Base-by-base conservation (phyloP, 192 early-diverging fungal genomes). In the Mortierella claussenii region DNA sequence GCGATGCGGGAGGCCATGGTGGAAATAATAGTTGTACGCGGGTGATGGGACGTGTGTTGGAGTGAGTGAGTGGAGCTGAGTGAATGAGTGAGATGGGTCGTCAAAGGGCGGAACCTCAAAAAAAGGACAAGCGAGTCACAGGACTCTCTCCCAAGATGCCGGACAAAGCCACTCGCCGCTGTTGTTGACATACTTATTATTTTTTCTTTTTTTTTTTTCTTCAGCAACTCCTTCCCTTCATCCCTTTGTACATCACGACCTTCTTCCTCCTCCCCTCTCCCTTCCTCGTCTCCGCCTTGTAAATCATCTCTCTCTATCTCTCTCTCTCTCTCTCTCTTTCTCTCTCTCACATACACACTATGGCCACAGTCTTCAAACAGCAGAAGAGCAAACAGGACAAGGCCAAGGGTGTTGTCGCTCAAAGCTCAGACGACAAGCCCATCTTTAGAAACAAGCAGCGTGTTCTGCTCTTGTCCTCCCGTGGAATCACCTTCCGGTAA, bases 401-500 rank as follows among this genome's bases (percentile, higher is more conserved):
- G 69, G 69, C 69, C 32, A 37, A 64, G 30, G 69, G 69, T 45
- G 51, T 66, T 11, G 62, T 66, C 24, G 60, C 69, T 23, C 59
- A 60, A 18, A 43, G 36, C 17, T 23, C 58, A 10, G 81, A 88
- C 49, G 79, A 73, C 23, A 86, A 87, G 58, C 81, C 83, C 46
- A 65, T 78, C 48, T 78, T 81, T 57, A 92, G 85, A 55, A 96
- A 96, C 81, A 96, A 95, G 78, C 95, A 99, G 78, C 83, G 96
- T 40, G 92, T 98, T 17, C 82, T 99, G 44, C 65, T 95, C 47
- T 83, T 98, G 27, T 91, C 94, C 50, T 96, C 95, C 36, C 87
- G 97, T 27, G 97, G 97, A 51, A 91, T 95, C 60, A 93, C 81
- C 44, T 88, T 85, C 68, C 85, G 94, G 92, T 94, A 87, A 60